These are phyloP conservation scores for Bassia scoparia DNA, from an alignment of 148 eudicot species.

Conservation along the genomic window DNA sequence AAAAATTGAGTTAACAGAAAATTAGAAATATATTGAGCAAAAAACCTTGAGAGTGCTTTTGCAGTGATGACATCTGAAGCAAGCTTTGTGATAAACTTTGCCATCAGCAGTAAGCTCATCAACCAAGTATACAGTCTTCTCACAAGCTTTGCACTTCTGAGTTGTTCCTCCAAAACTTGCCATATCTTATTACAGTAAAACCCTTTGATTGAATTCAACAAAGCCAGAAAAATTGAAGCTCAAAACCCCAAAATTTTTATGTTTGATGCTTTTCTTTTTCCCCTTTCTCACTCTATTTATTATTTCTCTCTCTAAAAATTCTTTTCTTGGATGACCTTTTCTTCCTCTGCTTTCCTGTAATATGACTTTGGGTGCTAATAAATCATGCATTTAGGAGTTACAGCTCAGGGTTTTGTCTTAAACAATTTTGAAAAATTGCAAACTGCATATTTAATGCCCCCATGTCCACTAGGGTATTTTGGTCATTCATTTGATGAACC, in stretches of 20 bases:
- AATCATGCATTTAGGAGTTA: constrained; percentile 14
- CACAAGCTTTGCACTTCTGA: constrained; percentile 88
- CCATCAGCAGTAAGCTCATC: constrained; percentile 80
- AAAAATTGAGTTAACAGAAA: neutral
- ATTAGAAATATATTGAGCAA: neutral
- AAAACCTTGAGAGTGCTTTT: constrained; percentile 82
- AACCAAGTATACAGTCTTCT: constrained; percentile 84
- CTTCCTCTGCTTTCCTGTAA: neutral
- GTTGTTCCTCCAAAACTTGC: constrained; percentile 87
- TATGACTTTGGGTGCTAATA: constrained; percentile 20
- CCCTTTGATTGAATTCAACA: neutral
- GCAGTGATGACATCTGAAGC: constrained; percentile 96
- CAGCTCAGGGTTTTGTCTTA: constrained; percentile 25
- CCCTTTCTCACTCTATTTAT: neutral
- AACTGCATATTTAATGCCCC: neutral
- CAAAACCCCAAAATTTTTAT: neutral
- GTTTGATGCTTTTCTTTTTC: neutral
- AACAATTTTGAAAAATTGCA: constrained; percentile 1
- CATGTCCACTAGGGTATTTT: constrained; percentile 12
- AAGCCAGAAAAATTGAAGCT: neutral
- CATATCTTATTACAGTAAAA: constrained; percentile 30
- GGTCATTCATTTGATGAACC: neutral
- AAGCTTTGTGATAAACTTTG: constrained; percentile 76
- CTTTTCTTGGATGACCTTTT: constrained; percentile 13
- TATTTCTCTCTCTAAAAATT: neutral